Evolutionary conservation across 129 eudicot species (phyloP), one percentile per base, ranked within the genome.

Genomic region (Deinandra increscens): DNA sequence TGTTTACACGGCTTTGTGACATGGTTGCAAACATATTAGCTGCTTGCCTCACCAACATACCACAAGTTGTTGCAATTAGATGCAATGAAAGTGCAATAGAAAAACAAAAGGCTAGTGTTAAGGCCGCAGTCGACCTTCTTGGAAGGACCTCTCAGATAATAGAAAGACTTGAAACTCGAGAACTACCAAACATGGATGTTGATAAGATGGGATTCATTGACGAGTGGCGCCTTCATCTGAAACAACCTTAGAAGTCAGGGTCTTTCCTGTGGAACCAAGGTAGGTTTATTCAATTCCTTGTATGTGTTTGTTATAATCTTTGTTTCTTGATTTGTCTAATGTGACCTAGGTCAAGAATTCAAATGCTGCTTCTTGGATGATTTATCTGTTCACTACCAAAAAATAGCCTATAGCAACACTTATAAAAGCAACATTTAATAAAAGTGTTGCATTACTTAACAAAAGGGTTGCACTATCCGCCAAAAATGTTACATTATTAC

Each of bases 1-100:
- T 64, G 54, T 64, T 64, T 64, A 0, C 37, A 19, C 37, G n/a
- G 1, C 14, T 64, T 12, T 17, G 33, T 20, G 7, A 15, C 54
- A 64, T 64, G 69, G 42, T 64, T 64, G 69, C 69, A 20, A 38
- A 64, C 11, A 64, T 64, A 64, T 9, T 64, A 6, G 45, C 36
- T 20, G 69, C 69, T 39, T 64, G 69, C 53, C n/a, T 64, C 37
- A 64, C 69, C 51, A 64, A 64, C 51, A 64, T 64, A 64, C 69
- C 69, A 42, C 37, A 11, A 41, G 69, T 41, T 11, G 4, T 64
- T 39, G 2, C 2, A 64, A 19, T 10, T 36, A 64, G 11, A 64
- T 64, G 36, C 5, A 19, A 19, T 41, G 69, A 41, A 64, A 20
- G 9, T 10, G 51, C 8, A 6, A 41, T 64, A 17, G 69, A 64